phyloP scores from a whole-genome alignment of 2,329 filamentous ascomycete genomes.

The Ceratocystis variospora region DNA sequence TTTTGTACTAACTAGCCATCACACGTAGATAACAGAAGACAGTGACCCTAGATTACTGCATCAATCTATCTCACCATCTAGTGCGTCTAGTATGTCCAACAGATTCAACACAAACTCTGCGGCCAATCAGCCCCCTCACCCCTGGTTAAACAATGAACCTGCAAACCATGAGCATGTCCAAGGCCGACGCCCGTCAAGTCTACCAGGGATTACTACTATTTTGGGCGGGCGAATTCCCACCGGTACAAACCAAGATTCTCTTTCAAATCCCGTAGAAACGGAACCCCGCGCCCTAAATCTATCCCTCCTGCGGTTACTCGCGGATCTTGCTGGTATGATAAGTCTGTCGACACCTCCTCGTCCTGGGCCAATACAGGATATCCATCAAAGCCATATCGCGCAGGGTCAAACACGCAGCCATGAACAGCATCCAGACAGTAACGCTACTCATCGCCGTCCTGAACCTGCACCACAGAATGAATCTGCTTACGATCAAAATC shows the following conservation, averaged over 20 bases:
- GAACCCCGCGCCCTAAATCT: not conserved
- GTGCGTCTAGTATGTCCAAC: not conserved
- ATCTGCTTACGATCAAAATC: not conserved
- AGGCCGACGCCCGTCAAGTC: not conserved
- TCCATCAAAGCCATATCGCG: no score
- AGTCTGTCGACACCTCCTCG: not conserved
- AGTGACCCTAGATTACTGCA: not conserved
- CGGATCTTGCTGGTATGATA: not conserved
- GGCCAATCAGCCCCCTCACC: not conserved
- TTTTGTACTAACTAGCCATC: not conserved
- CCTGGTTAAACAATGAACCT: not conserved
- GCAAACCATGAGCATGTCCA: not conserved
- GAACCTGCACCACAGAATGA: not conserved
- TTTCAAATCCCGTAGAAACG: not conserved
- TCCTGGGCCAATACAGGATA: not conserved
- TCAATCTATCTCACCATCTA: not conserved
- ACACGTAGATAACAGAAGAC: not conserved
- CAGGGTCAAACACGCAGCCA: not conserved
- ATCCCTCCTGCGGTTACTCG: not conserved
- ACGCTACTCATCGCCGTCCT: not conserved
- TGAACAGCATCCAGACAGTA: not conserved
- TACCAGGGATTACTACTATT: not conserved
- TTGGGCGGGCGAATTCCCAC: not conserved
- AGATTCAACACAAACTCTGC: not conserved
- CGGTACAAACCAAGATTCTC: not conserved